Evolutionary conservation across 1,284 basidiomycete genomes (phyloP).

Genomic region (Flammula alnicola): DNA sequence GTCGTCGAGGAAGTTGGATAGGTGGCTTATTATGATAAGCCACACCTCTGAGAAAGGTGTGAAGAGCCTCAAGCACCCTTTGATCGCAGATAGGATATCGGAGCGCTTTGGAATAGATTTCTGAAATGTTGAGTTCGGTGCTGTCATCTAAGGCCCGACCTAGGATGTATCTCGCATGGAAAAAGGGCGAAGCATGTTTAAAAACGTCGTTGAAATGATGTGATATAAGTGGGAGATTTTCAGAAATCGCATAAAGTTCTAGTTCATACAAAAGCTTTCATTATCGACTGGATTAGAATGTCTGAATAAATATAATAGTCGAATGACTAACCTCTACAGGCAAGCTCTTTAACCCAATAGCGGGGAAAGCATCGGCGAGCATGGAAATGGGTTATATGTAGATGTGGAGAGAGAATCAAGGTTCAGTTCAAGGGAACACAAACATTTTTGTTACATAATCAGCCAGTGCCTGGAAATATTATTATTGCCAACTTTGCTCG

Average conservation of each 20-base stretch:
- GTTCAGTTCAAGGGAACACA: no score
- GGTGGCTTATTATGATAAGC: not conserved
- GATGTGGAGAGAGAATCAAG: no score
- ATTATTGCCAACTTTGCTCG: no score
- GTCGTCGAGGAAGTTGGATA: slow-evolving; percentile 57
- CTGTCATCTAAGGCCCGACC: slow-evolving; percentile 34
- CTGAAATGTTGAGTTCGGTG: slow-evolving; percentile 20
- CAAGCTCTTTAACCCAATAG: slow-evolving; percentile 32
- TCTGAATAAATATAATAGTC: not conserved
- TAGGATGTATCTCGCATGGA: slow-evolving; percentile 65
- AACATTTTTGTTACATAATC: no score
- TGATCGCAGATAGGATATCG: slow-evolving; percentile 69
- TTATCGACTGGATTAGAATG: not conserved
- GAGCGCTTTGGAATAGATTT: slow-evolving; percentile 54
- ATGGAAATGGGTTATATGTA: no score
- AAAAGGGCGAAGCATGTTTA: slow-evolving; percentile 51
- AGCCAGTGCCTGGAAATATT: no score
- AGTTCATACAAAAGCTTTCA: slow-evolving; percentile 75
- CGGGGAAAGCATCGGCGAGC: no score
- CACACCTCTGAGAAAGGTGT: slow-evolving; percentile 30
- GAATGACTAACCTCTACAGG: slow-evolving; percentile 49
- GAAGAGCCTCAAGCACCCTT: slow-evolving; percentile 57
- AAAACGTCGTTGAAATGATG: slow-evolving; percentile 57
- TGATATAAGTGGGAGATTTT: slow-evolving; percentile 60
- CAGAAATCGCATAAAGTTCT: slow-evolving; percentile 67